Evolutionary conservation across 805 yeast species (phyloP), one percentile per base, ranked within the genome.

Genomic region (Zygosaccharomyces bailii): DNA sequence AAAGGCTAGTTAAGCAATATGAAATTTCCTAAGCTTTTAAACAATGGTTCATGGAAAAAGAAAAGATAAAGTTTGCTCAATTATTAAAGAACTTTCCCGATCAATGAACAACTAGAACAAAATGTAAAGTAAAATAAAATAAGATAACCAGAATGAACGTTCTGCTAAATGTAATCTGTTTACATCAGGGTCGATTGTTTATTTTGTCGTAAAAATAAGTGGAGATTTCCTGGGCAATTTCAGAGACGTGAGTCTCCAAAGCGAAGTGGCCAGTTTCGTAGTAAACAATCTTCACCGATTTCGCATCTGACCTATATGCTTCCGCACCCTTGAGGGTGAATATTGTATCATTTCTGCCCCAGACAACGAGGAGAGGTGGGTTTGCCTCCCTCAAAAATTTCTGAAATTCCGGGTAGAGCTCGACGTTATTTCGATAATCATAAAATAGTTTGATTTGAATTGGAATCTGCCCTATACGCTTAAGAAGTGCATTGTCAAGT

Each of bases 301-400:
- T 56, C 5, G 53, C 51, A 46, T 72, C 73, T 48, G 55, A 60
- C 45, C 53, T 58, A 51, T 41, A 70, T 9, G 73, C 72, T 18
- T 62, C 61, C 16, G 72, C 74, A 2, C 74, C 75, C 16, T 52
- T 60, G 9, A 48, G 41, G 8, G 50, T 54, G 50, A 71, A 72
- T 32, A 71, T 63, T 17, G 29, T 20, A 43, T 71, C 75, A 37
- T 71, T 68, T 35, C 60, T 55, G 9, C 76, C 76, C 76, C 76
- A 72, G 21, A 57, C 53, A 5, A 61, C 64, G 27, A 72, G 56
- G 29, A 45, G 34, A 5, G 48, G 44, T 16, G 34, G 39, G 18
- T 40, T 13, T 30, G 43, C 10, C 5, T 33, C 38, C 21, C 45
- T 42, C 34, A 42, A 46, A 16, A 43, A 46, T 14, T 29, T 24